Evolutionary conservation across 1,284 basidiomycete species (phyloP), one percentile per base, ranked within the genome.

Genomic region (Erythrobasidium hasegawianum): DNA sequence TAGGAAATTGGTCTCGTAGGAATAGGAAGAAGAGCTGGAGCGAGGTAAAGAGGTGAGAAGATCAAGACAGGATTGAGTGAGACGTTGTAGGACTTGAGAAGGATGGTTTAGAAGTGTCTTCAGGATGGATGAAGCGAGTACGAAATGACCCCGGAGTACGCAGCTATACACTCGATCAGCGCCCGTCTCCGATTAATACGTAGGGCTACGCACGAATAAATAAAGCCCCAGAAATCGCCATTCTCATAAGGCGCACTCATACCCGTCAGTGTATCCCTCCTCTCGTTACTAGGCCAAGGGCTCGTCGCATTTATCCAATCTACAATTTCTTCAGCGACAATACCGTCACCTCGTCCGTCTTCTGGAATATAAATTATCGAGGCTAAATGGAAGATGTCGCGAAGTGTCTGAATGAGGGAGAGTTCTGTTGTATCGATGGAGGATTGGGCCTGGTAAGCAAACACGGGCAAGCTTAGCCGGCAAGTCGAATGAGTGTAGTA

Each of bases 321-420:
- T 79, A 97, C 85, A 0, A 98, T 81, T 71, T 97, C 94, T 73
- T 97, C 95, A 9, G 90, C 93, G 1, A 97, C 84, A 0, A 95
- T 86, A 0, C 87, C 90, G 71, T 88, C 84, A 66, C 93, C 90
- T 41, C 86, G 82, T 0, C 88, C 91, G 39, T 87, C 85, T 68
- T 86, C 85, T 0, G 95, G 89, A 0, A 94, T 79, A 77, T 91
- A 96, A 20, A 97, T 81, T 3, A 89, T 83, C 60, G 88, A 84
- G 64, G 94, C 89, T 18, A 98, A 82, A 11, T 88, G 87, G 69
- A 97, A 84, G 69, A 87, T 87, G 1, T 88, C 86, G 1, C 57
- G 50, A 1, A 67, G 29, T 16, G 58, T 56, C 10, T 43, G 39
- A 38, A 60, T 57, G 14, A 26, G 24, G 9, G 40, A 20, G n/a